phyloP scores from a whole-genome alignment of 1,284 basidiomycete genomes.

The Austropuccinia psidii region DNA sequence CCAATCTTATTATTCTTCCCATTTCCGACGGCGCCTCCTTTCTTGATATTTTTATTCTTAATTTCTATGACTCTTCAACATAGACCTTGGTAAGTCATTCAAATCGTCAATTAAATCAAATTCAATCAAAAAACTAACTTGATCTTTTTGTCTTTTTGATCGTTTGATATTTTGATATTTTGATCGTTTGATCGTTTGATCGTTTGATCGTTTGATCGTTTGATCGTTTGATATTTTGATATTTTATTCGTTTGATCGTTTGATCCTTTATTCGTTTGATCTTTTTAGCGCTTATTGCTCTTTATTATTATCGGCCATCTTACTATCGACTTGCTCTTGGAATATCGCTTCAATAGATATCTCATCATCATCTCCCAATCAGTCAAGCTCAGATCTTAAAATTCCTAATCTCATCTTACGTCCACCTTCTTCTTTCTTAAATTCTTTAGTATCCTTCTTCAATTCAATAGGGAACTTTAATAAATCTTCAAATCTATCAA shows the following conservation, averaged over 20 bases:
- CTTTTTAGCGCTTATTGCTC: constrained; percentile 32
- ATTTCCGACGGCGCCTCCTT: constrained; percentile 31
- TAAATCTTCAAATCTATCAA: neutral
- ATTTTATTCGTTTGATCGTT: neutral
- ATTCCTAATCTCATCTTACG: neutral
- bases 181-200: neutral
- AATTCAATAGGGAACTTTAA: neutral
- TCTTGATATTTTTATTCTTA: constrained; percentile 23
- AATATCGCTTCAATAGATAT: constrained; percentile 31
- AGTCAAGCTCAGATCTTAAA: neutral
- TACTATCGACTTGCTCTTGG: constrained; percentile 37
- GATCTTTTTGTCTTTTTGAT: neutral
- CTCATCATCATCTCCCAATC: constrained; percentile 8
- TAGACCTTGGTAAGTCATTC: constrained; percentile 26
- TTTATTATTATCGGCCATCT: constrained; percentile 29
- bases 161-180: neutral
- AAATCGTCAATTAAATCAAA: neutral
- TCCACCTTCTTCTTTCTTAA: neutral
- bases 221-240: neutral
- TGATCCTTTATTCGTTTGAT: neutral
- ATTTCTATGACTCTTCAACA: constrained; percentile 33
- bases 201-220: neutral
- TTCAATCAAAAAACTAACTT: neutral
- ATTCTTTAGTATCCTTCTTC: neutral
- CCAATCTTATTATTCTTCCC: constrained; percentile 30